These are phyloP conservation scores for Lepidium sativum DNA, from an alignment of 345 rosid species.

Conservation along the genomic window DNA sequence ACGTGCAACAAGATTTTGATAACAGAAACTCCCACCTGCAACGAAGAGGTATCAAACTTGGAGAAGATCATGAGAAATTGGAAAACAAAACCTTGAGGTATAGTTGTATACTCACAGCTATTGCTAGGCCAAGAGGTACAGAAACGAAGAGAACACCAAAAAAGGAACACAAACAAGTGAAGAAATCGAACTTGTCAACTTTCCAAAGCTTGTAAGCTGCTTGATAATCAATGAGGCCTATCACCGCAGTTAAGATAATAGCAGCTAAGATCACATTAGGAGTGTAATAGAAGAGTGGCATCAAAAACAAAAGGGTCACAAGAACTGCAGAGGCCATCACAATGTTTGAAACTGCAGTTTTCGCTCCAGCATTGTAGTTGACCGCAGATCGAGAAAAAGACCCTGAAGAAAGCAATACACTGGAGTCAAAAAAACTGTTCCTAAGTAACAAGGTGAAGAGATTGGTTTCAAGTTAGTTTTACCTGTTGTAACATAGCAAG, in stretches of 20 bases:
- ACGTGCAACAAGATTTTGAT: slow-evolving; percentile 80
- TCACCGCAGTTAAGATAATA: slow-evolving; percentile 87
- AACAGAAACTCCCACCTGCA: slow-evolving; percentile 86
- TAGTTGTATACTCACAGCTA: slow-evolving; percentile 51
- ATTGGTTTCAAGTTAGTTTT: not conserved
- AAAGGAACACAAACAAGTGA: slow-evolving; percentile 79
- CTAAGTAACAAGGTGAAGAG: not conserved
- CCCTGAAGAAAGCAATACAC: slow-evolving; percentile 37
- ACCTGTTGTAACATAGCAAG: slow-evolving; percentile 94
- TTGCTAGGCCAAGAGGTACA: slow-evolving; percentile 80
- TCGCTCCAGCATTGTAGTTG: slow-evolving; percentile 88
- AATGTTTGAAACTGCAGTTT: slow-evolving; percentile 75
- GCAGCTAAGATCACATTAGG: slow-evolving; percentile 82
- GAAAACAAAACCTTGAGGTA: not conserved
- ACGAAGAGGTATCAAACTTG: slow-evolving; percentile 40
- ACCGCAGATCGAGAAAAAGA: slow-evolving; percentile 94
- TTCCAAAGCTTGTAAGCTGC: slow-evolving; percentile 68
- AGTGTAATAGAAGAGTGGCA: slow-evolving; percentile 92
- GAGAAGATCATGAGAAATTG: slow-evolving; percentile 19
- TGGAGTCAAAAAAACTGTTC: not conserved
- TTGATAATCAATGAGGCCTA: slow-evolving; percentile 76
- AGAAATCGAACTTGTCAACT: slow-evolving; percentile 91
- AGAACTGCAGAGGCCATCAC: slow-evolving; percentile 82
- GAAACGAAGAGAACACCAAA: slow-evolving; percentile 92
- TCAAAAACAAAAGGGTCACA: slow-evolving; percentile 78